Evolutionary conservation across 495 filamentous ascomycete species (phyloP), one percentile per base, ranked within the genome.

Genomic region (Penicillium alfredii): DNA sequence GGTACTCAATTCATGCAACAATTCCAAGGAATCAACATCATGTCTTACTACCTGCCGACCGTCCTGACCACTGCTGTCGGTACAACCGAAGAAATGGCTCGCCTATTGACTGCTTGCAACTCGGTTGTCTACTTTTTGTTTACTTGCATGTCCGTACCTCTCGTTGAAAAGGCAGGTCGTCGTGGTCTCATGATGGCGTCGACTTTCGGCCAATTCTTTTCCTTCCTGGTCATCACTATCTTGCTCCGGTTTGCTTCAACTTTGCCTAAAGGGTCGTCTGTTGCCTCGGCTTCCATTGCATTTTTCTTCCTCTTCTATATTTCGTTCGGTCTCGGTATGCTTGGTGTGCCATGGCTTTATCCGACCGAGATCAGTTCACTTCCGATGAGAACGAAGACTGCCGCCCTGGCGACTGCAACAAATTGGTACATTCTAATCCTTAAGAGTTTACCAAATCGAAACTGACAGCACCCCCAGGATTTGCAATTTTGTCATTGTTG

Each of bases 401-500:
- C 22, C 8, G 22, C 22, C 2, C 22, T 24, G 22, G 22, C 22
- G 22, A 8, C 1, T 24, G 22, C 4, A 24, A 7, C 22, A 24
- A 24, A 7, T 24, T n/a, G n/a, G n/a, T n/a, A n/a, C n/a, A n/a
- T n/a, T n/a, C n/a, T n/a, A n/a, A n/a, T n/a, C n/a, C n/a, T n/a
- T n/a, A n/a, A n/a, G n/a, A n/a, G n/a, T n/a, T n/a, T n/a, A n/a
- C n/a, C n/a, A n/a, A n/a, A n/a, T n/a, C n/a, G n/a, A n/a, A n/a
- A n/a, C n/a, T n/a, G n/a, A n/a, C n/a, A n/a, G n/a, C n/a, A n/a
- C n/a, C n/a, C n/a, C n/a, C n/a, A n/a, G 22, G 22, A 24, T 24
- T 2, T n/a, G 8, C 46, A 74, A 75, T 45, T 73, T 69, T 33
- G 63, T 61, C 27, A 63, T 77, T 20, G 73, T 73, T 13, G 60